Evolutionary conservation across 2,329 filamentous ascomycete genomes (phyloP).

Genomic region (Geosmithia morbida): DNA sequence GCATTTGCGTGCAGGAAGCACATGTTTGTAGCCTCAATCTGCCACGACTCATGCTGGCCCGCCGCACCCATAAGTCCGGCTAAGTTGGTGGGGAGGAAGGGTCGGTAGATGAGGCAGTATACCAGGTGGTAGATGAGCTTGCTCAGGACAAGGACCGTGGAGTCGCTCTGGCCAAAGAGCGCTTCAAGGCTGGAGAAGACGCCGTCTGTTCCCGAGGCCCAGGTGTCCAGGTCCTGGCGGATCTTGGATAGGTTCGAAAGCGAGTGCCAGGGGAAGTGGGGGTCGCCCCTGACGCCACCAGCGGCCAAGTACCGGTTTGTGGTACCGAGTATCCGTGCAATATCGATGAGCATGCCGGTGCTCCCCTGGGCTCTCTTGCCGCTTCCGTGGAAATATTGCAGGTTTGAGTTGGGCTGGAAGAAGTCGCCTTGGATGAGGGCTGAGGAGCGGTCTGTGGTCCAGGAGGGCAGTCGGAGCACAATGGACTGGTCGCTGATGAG

Average conservation of each 20-base stretch:
- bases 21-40: conserved; percentile 79
- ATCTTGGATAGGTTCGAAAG: conserved; percentile 78
- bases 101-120: conserved; percentile 75
- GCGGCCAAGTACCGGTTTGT: conserved; percentile 76
- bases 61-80: conserved; percentile 58
- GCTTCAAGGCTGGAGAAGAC: conserved; percentile 62
- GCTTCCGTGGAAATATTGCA: conserved; percentile 55
- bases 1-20: conserved; percentile 80
- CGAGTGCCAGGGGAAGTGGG: conserved; percentile 83
- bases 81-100: conserved; percentile 74
- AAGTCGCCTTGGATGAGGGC: conserved; percentile 62
- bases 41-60: conserved; percentile 82
- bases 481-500: conserved; percentile 67
- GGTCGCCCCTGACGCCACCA: conserved; percentile 77
- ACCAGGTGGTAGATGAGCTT: conserved; percentile 80
- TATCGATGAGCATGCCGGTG: conserved; percentile 71
- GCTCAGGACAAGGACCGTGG: conserved; percentile 64
- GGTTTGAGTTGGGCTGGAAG: conserved; percentile 65
- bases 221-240: conserved; percentile 69
- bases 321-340: conserved; percentile 66
- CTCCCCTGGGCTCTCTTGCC: conserved; percentile 62
- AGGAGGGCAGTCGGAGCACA: conserved; percentile 60
- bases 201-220: conserved; percentile 70
- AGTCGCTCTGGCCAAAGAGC: conserved; percentile 65
- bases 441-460: conserved; percentile 46